phyloP scores from a whole-genome alignment of 768 basidiomycete species.

The Suillus hirtellus region DNA sequence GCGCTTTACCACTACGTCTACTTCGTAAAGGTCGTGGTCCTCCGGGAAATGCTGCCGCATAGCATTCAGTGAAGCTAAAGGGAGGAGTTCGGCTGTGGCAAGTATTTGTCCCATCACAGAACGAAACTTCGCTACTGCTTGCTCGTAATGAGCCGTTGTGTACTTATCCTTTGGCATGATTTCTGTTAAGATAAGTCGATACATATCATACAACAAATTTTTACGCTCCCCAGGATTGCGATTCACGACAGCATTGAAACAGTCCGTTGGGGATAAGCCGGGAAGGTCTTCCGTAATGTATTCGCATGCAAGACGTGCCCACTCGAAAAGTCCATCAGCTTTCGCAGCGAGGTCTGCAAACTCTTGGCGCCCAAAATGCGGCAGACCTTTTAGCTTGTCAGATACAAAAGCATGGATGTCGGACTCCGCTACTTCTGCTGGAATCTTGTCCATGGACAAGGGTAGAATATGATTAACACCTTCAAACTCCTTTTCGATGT shows the following conservation, averaged over 20 bases:
- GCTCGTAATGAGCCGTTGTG: neutral
- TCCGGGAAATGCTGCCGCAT: neutral
- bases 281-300: neutral
- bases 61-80: neutral
- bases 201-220: conserved; percentile 5
- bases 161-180: neutral
- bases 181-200: neutral
- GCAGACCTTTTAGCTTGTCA: neutral
- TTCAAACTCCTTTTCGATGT: neutral
- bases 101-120: conserved; percentile 11
- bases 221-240: neutral
- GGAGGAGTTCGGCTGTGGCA: neutral
- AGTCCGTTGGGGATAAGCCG: neutral
- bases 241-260: neutral
- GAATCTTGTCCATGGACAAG: neutral
- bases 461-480: neutral
- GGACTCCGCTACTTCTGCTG: neutral
- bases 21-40: no score
- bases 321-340: conserved; percentile 10
- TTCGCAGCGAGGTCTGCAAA: neutral
- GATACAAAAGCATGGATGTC: neutral
- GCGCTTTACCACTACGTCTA: neutral
- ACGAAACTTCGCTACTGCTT: neutral
- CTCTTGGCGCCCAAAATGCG: neutral
- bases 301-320: conserved; percentile 14